Conservation (phyloP, 1,284 basidiomycete species). For the Lignosus rhinocerotis region DNA sequence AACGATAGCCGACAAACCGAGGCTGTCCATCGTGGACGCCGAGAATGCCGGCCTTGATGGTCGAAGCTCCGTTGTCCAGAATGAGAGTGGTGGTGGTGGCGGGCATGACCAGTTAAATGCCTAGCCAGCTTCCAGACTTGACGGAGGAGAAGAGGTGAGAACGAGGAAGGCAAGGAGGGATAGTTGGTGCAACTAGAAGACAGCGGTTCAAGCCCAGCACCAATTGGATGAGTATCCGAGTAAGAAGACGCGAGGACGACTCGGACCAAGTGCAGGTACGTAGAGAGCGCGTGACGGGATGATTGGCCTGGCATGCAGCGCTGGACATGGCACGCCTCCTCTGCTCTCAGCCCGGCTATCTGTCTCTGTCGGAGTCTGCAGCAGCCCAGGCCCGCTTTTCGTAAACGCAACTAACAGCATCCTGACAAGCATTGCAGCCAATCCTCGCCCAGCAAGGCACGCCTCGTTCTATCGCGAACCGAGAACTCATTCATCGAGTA, state of each 20-base stretch:
- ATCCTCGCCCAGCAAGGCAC: background rate
- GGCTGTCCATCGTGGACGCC: constrained; percentile 33
- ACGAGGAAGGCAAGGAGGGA: background rate
- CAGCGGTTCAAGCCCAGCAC: constrained; percentile 8
- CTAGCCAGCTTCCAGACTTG: background rate
- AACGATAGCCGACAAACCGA: constrained; percentile 27
- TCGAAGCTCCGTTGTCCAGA: constrained; percentile 84
- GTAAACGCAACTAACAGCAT: background rate
- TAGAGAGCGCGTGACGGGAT: background rate
- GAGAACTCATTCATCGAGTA: constrained; percentile 6
- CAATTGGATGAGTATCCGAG: constrained; percentile 6
- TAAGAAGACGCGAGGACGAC: background rate
- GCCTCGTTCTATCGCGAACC: background rate
- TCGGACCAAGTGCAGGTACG: background rate
- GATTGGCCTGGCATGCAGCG: background rate
- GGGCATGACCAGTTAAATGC: constrained; percentile 35
- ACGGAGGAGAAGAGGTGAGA: constrained; percentile 3
- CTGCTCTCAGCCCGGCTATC: background rate
- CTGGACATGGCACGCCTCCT: background rate
- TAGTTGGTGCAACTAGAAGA: constrained; percentile 1
- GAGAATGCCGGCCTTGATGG: constrained; percentile 73
- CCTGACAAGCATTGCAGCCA: background rate
- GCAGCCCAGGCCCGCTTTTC: background rate
- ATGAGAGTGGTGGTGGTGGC: constrained; percentile 52
- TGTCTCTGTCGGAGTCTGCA: background rate